These are phyloP conservation scores for Solanum appendiculatum DNA, from an alignment of 257 asterid genomes.

Conservation along the genomic window DNA sequence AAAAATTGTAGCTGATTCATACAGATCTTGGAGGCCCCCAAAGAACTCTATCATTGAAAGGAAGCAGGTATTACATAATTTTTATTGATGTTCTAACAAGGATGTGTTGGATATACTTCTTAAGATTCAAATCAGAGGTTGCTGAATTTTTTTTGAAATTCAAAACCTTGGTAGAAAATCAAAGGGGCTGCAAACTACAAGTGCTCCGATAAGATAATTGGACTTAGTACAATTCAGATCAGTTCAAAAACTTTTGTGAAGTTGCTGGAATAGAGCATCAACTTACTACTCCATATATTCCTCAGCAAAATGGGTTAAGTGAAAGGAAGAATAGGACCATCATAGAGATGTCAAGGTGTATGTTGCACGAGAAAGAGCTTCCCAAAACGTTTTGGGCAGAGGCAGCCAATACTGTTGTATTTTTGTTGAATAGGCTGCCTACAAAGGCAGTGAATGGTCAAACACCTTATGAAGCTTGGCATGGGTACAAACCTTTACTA, in stretches of 20 bases:
- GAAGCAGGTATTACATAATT: background rate
- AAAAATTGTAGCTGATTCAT: background rate
- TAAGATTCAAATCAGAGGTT: background rate
- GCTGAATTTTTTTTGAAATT: too few relatives aligned
- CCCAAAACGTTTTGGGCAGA: background rate
- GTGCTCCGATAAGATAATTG: background rate
- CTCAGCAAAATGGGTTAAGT: too few relatives aligned
- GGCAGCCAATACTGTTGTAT: background rate
- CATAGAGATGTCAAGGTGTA: background rate
- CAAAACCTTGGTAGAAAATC: too few relatives aligned
- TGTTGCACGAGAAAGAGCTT: background rate
- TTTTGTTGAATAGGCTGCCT: background rate
- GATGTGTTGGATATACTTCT: background rate
- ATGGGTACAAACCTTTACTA: background rate
- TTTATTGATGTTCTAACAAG: constrained; percentile 1
- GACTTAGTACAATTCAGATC: background rate
- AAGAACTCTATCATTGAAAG: background rate
- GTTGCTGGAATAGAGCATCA: constrained; percentile 1
- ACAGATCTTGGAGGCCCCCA: background rate
- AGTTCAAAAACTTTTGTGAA: background rate
- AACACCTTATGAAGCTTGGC: background rate
- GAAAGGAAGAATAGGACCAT: background rate
- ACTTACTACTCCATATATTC: background rate
- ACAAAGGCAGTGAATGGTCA: background rate
- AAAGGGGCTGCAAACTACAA: too few relatives aligned